phyloP scores from a whole-genome alignment of 768 basidiomycete species.

The Suillus cothurnatus region DNA sequence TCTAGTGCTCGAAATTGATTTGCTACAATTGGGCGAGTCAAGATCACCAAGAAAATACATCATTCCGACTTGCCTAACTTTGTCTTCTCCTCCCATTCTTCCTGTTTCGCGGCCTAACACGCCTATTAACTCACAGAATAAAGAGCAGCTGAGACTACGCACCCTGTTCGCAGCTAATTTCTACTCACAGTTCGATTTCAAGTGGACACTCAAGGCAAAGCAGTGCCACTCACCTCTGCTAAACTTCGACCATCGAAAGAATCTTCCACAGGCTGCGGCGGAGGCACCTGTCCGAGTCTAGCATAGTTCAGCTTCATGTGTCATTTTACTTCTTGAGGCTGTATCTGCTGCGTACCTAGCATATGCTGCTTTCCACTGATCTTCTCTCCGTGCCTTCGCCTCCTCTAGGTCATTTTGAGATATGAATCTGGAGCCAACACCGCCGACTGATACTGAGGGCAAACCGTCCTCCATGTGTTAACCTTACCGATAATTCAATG shows the following conservation, averaged over 20 bases:
- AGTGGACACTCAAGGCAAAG: constrained; percentile 5
- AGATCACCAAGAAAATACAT: constrained; percentile 9
- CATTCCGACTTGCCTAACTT: constrained; percentile 54
- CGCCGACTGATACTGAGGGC: constrained; percentile 70
- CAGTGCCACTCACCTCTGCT: constrained; percentile 68
- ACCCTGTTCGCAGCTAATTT: constrained; percentile 91
- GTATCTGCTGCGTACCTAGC: constrained; percentile 54
- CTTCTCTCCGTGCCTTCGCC: constrained; percentile 71
- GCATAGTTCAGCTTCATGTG: constrained; percentile 13
- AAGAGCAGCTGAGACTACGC: constrained; percentile 24
- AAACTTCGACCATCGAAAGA: constrained; percentile 82
- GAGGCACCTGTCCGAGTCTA: constrained; percentile 85
- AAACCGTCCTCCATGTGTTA: constrained; percentile 62
- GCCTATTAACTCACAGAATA: constrained; percentile 13
- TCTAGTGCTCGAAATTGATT: constrained; percentile 90
- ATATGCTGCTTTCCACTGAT: constrained; percentile 91
- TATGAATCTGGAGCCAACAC: constrained; percentile 84
- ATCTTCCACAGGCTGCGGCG: constrained; percentile 74
- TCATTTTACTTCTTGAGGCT: background rate
- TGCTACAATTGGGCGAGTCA: constrained; percentile 43
- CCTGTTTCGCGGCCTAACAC: constrained; percentile 79
- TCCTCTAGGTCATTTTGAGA: constrained; percentile 77
- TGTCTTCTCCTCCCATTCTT: constrained; percentile 91
- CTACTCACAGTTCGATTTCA: constrained; percentile 39
- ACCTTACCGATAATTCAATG: background rate